phyloP scores from a whole-genome alignment of 176 grass and related monocot genomes.

The Chrysopogon serrulatus region DNA sequence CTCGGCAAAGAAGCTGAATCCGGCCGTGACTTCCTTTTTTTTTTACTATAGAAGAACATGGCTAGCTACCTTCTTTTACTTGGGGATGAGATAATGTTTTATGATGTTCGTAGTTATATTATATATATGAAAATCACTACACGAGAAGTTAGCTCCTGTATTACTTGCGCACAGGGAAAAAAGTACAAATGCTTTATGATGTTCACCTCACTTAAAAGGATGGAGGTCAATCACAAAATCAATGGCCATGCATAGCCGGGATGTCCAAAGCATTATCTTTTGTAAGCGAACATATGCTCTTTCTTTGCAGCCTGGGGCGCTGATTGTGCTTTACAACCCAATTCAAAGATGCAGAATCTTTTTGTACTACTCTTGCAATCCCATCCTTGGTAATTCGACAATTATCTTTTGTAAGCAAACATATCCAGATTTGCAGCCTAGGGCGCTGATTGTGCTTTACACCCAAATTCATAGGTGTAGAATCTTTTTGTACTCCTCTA shows the following conservation, averaged over 20 bases:
- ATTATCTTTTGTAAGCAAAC: neutral
- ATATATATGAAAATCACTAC: neutral
- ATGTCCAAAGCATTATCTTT: neutral
- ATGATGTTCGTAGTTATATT: neutral
- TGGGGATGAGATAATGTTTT: neutral
- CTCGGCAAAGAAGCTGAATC: no score
- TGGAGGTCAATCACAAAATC: neutral
- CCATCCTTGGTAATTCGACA: no score
- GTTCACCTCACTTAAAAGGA: conserved; percentile 1
- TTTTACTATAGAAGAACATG: no score
- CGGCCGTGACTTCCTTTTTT: no score
- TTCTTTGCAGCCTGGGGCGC: neutral
- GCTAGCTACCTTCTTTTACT: no score
- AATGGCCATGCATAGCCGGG: neutral
- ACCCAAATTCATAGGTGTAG: no score
- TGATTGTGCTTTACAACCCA: neutral
- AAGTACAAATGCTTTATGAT: neutral
- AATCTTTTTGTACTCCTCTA: neutral
- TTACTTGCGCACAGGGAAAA: neutral
- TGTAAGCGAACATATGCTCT: neutral
- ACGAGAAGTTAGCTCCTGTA: neutral
- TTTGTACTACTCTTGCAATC: neutral
- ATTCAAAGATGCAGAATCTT: neutral
- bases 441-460: neutral
- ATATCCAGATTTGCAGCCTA: neutral